These are phyloP conservation scores for Gastrolobium villosum DNA, from an alignment of 306 rosid genomes.

Conservation along the genomic window DNA sequence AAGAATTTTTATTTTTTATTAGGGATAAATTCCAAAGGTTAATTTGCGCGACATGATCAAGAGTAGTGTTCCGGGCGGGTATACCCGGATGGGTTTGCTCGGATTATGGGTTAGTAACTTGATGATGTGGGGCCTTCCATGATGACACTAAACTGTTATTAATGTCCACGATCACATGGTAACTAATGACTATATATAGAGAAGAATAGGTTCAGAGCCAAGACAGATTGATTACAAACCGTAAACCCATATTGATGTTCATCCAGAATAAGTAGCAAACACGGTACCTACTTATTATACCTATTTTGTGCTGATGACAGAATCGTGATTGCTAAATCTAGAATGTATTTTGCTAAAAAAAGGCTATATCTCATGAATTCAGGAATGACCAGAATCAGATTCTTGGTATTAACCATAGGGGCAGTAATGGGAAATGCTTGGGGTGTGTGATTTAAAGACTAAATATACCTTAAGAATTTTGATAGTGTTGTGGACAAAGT, in stretches of 20 bases:
- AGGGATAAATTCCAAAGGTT: not conserved
- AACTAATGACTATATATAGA: too few species aligned
- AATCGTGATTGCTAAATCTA: not conserved
- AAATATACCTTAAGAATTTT: constrained; percentile 37
- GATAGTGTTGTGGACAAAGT: constrained; percentile 20
- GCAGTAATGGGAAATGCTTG: constrained; percentile 11
- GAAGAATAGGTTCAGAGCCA: too few species aligned
- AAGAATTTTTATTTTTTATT: not conserved
- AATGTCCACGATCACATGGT: too few species aligned
- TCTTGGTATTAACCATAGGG: constrained; percentile 22
- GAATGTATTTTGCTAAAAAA: constrained; percentile 3
- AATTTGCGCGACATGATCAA: not conserved
- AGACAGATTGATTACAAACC: too few species aligned
- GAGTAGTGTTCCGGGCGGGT: too few species aligned
- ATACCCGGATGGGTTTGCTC: too few species aligned
- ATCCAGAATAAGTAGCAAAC: too few species aligned
- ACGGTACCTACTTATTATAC: not conserved
- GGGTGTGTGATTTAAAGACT: constrained; percentile 2
- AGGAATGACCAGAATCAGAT: not conserved
- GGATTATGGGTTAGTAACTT: too few species aligned
- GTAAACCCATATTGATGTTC: too few species aligned
- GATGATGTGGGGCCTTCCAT: too few species aligned
- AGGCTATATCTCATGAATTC: not conserved
- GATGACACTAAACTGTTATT: too few species aligned
- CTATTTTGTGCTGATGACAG: not conserved